Percentiles rank a stretch among this genome's conserved stretches.
These are phyloP conservation scores for Pueraria montana DNA, from an alignment of 306 rosid genomes.

Conservation along the genomic window DNA sequence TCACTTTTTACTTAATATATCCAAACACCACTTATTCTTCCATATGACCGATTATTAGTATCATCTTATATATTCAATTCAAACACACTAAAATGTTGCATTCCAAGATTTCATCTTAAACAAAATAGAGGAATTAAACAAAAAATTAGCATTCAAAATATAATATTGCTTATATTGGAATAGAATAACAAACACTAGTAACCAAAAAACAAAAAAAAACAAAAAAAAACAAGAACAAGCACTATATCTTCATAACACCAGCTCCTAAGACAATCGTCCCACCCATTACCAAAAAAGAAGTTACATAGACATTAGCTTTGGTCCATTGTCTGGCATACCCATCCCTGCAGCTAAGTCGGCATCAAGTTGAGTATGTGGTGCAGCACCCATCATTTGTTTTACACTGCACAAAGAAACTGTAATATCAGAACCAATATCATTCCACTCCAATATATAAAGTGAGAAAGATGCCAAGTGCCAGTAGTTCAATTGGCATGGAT, in stretches of 20 bases:
- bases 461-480: neutral
- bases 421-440: slow-evolving; percentile 40
- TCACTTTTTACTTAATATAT: neutral
- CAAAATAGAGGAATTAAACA: neutral
- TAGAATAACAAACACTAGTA: neutral
- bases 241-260: slow-evolving; percentile 2
- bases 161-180: slow-evolving; percentile 17
- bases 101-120: neutral
- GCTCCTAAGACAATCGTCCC: slow-evolving; percentile 9
- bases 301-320: slow-evolving; percentile 85
- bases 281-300: neutral
- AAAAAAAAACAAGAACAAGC: too few relatives aligned
- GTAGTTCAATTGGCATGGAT: neutral
- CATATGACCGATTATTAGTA: neutral
- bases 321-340: slow-evolving; percentile 99
- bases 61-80: neutral
- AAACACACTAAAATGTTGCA: neutral
- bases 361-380: slow-evolving; percentile 93
- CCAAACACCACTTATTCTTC: neutral
- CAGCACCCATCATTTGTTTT: slow-evolving; percentile 82
- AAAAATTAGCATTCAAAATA: neutral
- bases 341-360: slow-evolving; percentile 95
- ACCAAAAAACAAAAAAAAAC: too few relatives aligned
- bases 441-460: neutral
- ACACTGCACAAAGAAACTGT: slow-evolving; percentile 57